Evolutionary conservation across 345 rosid species (phyloP), one percentile per base, ranked within the genome.

Genomic region (Eutrema heterophyllum): DNA sequence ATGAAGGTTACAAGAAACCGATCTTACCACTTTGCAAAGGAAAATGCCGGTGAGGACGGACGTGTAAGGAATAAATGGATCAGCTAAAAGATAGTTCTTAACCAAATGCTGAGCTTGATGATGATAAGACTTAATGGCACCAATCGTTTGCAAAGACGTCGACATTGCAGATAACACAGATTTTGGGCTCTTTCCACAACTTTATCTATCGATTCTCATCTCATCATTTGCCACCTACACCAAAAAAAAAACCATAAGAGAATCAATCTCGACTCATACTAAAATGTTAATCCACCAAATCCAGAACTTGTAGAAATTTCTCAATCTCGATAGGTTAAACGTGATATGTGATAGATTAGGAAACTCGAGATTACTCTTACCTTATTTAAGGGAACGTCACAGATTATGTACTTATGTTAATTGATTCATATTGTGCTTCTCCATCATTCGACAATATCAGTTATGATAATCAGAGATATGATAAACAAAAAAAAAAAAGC

Each of bases 1-100:
- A 39, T 0, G 5, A 60, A 52, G n/a, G 57, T 5, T 9, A 15
- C 21, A 8, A 32, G 45, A 26, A 71, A 9, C 11, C 9, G 5
- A 27, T 21, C 30, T n/a, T 87, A 93, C 96, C 94, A 86, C 83
- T 89, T 93, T 93, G 84, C 92, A 89, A 80, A 93, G 90, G 78
- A 89, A 79, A 71, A 91, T 81, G 70, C 97, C 97, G 53, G 86
- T 82, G 58, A 93, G 81, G 35, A 93, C 53, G 21, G 98, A 87
- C 6, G 97, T 83, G 79, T 86, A 91, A 46, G 98, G 94, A 63
- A 89, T 78, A 75, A 85, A 86, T 16, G 97, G 85, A 80, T 83
- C 86, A 43, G 93, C 87, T 30, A 86, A 78, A 59, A 93, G 73
- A 76, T 91, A 87, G 63, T 81, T 84, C 79, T 82, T 83, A 67